Evolutionary conservation across 1,284 basidiomycete species (phyloP).

Genomic region (Prillingera fragicola): DNA sequence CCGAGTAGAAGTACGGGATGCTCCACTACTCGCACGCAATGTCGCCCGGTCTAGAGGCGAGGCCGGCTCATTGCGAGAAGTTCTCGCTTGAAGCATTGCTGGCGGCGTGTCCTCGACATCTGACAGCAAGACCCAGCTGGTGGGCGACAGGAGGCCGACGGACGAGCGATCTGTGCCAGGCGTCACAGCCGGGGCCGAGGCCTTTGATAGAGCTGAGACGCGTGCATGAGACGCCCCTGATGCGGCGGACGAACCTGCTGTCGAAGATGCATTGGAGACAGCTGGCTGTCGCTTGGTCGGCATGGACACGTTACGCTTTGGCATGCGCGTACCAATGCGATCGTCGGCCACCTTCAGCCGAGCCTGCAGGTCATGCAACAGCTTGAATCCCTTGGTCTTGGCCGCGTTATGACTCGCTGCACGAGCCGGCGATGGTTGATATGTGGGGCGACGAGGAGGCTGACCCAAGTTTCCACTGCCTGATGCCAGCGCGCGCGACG

Average conservation of each 20-base stretch:
- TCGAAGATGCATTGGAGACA: not conserved
- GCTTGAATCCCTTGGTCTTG: conserved; percentile 35
- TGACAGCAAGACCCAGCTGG: conserved; percentile 43
- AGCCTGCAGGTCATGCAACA: conserved; percentile 39
- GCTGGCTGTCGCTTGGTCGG: conserved; percentile 36
- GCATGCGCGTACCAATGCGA: conserved; percentile 31
- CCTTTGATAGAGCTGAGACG: conserved; percentile 13
- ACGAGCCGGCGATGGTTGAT: conserved; percentile 14
- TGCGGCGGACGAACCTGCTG: conserved; percentile 1
- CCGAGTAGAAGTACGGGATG: conserved; percentile 15
- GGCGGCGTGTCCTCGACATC: conserved; percentile 31
- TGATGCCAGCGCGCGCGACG: conserved; percentile 22
- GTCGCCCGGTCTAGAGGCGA: conserved; percentile 19
- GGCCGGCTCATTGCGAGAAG: conserved; percentile 16
- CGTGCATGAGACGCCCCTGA: conserved; percentile 13
- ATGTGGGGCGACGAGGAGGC: conserved; percentile 12
- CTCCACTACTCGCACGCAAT: not conserved
- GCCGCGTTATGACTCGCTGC: conserved; percentile 21
- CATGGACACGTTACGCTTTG: conserved; percentile 39
- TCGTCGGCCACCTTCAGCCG: conserved; percentile 40
- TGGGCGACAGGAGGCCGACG: conserved; percentile 26
- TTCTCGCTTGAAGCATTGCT: conserved; percentile 3
- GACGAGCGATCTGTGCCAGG: too few species aligned
- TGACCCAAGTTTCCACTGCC: conserved; percentile 8
- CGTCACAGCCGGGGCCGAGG: conserved; percentile 10